A percentile compares a stretch with the other conserved stretches of the same genome.
These are phyloP conservation scores for Fraxinus quadrangulata DNA, from an alignment of 257 asterid genomes.

Conservation along the genomic window DNA sequence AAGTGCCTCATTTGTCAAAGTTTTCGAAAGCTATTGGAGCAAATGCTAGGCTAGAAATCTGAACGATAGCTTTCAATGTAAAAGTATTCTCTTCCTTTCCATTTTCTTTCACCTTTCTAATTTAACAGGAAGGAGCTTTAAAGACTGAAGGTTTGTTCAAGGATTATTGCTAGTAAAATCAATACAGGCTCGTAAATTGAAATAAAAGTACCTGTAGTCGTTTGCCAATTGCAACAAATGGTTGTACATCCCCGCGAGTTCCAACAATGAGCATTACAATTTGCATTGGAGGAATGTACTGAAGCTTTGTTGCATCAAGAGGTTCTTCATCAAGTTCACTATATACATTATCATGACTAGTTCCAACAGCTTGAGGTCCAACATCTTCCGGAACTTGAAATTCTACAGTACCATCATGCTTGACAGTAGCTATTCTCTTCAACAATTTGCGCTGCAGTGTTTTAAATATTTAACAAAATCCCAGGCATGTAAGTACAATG, in stretches of 20 bases:
- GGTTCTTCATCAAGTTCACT: conserved; percentile 59
- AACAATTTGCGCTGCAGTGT: conserved; percentile 86
- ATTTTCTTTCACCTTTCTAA: background rate
- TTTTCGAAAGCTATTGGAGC: background rate
- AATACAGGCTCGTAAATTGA: background rate
- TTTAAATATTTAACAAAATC: conserved; percentile 48
- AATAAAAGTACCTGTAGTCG: conserved; percentile 59
- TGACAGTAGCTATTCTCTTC: conserved; percentile 90
- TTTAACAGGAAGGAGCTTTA: background rate
- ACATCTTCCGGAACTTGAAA: conserved; percentile 82
- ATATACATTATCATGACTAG: conserved; percentile 39
- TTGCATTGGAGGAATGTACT: conserved; percentile 77
- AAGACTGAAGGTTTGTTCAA: background rate
- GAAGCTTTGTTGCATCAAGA: conserved; percentile 65
- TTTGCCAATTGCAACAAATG: conserved; percentile 94
- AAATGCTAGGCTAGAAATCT: background rate
- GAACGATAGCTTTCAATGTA: background rate
- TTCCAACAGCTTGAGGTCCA: conserved; percentile 46
- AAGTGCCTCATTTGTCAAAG: background rate
- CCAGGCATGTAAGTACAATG: conserved; percentile 22
- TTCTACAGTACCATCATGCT: conserved; percentile 91
- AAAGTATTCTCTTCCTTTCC: background rate
- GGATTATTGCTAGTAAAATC: conserved; percentile 7
- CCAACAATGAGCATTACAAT: conserved; percentile 95
- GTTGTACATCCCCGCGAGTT: conserved; percentile 97